Conservation (phyloP, 768 basidiomycete species). For the Pleurotus salmoneostramineus region DNA sequence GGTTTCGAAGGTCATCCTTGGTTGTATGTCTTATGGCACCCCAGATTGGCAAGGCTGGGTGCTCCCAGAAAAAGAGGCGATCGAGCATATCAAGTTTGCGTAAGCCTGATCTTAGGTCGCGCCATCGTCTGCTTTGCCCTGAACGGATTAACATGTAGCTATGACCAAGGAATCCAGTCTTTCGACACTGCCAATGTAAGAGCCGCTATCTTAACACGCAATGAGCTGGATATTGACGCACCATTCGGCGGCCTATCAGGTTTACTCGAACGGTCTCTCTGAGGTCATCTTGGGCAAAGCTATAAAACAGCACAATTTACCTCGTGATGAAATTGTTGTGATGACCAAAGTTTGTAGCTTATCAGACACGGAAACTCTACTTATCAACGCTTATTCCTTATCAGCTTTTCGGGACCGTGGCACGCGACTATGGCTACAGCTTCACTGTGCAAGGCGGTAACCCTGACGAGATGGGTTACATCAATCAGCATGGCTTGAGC, state of each 20-base stretch:
- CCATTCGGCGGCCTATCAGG: slow-evolving; percentile 22
- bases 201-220: neutral
- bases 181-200: slow-evolving; percentile 54
- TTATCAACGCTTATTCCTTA: neutral
- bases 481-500: slow-evolving; percentile 35
- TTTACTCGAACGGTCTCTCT: slow-evolving; percentile 62
- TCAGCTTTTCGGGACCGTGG: slow-evolving; percentile 35
- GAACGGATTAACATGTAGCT: slow-evolving; percentile 24
- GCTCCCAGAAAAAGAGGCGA: slow-evolving; percentile 42
- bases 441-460: slow-evolving; percentile 11
- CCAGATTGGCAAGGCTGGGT: slow-evolving; percentile 49
- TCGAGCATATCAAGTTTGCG: slow-evolving; percentile 46
- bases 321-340: slow-evolving; percentile 74
- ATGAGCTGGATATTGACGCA: neutral
- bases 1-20: slow-evolving; percentile 63
- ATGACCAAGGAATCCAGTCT: slow-evolving; percentile 60
- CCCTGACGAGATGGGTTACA: slow-evolving; percentile 41
- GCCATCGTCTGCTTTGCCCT: neutral
- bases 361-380: slow-evolving; percentile 5
- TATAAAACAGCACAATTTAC: slow-evolving; percentile 60
- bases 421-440: slow-evolving; percentile 14
- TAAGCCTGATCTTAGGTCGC: neutral
- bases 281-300: slow-evolving; percentile 71
- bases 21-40: slow-evolving; percentile 57
- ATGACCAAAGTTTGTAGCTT: neutral